phyloP scores from a whole-genome alignment of 2,329 filamentous ascomycete species.

The Pezicula radicicola region DNA sequence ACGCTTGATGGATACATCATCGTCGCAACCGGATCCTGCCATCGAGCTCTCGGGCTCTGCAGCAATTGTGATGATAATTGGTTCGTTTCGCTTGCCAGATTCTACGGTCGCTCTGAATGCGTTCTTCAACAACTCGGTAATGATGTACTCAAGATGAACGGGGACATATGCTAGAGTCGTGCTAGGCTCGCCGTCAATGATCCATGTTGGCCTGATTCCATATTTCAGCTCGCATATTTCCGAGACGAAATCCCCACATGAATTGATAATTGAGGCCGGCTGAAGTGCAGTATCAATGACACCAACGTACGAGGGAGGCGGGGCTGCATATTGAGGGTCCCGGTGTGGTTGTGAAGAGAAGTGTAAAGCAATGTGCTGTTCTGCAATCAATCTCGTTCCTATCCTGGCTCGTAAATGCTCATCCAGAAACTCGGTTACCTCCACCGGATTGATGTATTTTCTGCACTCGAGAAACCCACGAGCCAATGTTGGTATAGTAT shows the following conservation, averaged over 20 bases:
- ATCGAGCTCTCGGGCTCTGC: conserved; percentile 42
- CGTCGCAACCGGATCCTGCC: conserved; percentile 1
- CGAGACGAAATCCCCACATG: conserved; percentile 85
- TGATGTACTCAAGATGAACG: conserved; percentile 95
- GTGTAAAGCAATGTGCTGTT: conserved; percentile 94
- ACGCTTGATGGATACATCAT: conserved; percentile 43
- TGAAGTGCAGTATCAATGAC: conserved; percentile 90
- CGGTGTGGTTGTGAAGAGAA: conserved; percentile 70
- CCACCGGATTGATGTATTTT: conserved; percentile 77
- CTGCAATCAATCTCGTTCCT: conserved; percentile 88
- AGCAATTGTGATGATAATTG: conserved; percentile 89
- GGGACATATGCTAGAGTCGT: conserved; percentile 93
- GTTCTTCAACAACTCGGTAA: conserved; percentile 95
- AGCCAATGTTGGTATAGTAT: conserved; percentile 91
- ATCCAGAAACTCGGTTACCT: conserved; percentile 91
- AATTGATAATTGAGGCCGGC: conserved; percentile 76
- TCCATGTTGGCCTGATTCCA: conserved; percentile 76
- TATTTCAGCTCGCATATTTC: conserved; percentile 98
- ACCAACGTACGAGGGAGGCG: conserved; percentile 71
- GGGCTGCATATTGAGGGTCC: conserved; percentile 49
- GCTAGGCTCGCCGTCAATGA: conserved; percentile 80
- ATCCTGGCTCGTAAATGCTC: conserved; percentile 92
- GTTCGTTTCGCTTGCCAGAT: conserved; percentile 71
- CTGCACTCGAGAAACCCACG: conserved; percentile 90
- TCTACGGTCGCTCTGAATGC: conserved; percentile 93